phyloP scores from a whole-genome alignment of 768 basidiomycete species.

The Serendipita sp. region DNA sequence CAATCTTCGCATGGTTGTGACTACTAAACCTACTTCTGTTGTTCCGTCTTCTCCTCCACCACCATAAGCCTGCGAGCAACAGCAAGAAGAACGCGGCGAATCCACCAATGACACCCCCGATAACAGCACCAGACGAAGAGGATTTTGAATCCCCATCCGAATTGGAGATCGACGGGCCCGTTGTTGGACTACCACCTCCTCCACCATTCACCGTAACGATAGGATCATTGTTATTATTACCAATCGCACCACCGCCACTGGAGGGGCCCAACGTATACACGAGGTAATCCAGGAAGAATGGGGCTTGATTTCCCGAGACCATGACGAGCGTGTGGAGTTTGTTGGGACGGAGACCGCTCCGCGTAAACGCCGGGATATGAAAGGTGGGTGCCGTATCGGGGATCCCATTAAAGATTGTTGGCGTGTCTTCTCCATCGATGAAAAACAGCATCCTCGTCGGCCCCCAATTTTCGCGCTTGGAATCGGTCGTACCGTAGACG shows the following conservation, averaged over 20 bases:
- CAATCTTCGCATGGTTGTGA: no score
- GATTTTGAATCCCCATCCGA: neutral
- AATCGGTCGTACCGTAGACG: neutral
- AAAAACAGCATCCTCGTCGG: neutral
- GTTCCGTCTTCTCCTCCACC: neutral
- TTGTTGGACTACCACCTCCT: no score
- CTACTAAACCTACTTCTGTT: neutral
- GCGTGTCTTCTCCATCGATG: neutral
- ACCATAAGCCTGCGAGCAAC: neutral
- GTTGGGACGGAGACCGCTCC: neutral
- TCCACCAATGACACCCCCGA: neutral
- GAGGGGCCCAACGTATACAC: neutral
- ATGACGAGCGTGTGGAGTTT: neutral
- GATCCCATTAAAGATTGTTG: neutral
- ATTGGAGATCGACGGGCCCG: no score
- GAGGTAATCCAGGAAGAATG: neutral
- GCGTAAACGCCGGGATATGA: neutral
- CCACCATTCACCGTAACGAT: no score
- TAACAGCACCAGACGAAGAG: neutral
- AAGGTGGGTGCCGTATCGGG: neutral
- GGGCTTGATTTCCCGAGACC: neutral
- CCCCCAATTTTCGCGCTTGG: no score
- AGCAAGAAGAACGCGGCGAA: neutral
- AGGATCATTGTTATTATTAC: neutral
- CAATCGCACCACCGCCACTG: neutral